Conservation (phyloP, 805 yeast species). For the Wickerhamiella australiensis region DNA sequence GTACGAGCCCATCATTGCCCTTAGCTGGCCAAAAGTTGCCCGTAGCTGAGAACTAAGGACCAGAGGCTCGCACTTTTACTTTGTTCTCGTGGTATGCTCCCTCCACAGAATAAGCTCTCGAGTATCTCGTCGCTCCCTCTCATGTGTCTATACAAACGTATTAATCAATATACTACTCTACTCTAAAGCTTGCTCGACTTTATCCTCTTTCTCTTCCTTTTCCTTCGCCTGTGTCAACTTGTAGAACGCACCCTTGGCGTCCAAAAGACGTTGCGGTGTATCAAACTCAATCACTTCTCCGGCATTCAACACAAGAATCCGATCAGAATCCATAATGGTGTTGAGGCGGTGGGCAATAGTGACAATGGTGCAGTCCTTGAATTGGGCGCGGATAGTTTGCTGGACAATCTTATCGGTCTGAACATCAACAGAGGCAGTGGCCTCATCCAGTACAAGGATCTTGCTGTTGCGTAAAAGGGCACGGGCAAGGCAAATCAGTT, state of each 20-base stretch:
- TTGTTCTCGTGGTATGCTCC: too few relatives aligned
- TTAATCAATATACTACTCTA: background rate
- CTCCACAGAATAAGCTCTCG: too few relatives aligned
- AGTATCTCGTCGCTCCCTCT: too few relatives aligned
- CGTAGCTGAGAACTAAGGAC: too few relatives aligned
- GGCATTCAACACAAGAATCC: conserved; percentile 57
- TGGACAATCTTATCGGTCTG: conserved; percentile 67
- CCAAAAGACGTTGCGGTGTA: conserved; percentile 33
- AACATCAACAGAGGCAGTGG: conserved; percentile 68
- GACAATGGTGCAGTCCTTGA: conserved; percentile 57
- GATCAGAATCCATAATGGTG: conserved; percentile 76
- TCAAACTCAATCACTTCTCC: conserved; percentile 73
- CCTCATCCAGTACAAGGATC: conserved; percentile 68
- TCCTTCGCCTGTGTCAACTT: conserved; percentile 6
- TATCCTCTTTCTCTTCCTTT: background rate
- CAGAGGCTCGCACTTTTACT: too few relatives aligned
- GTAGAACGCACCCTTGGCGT: conserved; percentile 18
- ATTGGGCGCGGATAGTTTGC: conserved; percentile 56
- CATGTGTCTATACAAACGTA: background rate
- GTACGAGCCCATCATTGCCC: too few relatives aligned
- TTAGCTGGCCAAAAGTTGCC: too few relatives aligned
- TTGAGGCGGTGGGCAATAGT: conserved; percentile 86
- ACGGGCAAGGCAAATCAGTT: conserved; percentile 64
- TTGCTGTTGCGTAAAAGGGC: conserved; percentile 59
- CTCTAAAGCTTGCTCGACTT: background rate